These are phyloP conservation scores for Jacaranda copaia DNA, from an alignment of 257 asterid species.

Conservation along the genomic window DNA sequence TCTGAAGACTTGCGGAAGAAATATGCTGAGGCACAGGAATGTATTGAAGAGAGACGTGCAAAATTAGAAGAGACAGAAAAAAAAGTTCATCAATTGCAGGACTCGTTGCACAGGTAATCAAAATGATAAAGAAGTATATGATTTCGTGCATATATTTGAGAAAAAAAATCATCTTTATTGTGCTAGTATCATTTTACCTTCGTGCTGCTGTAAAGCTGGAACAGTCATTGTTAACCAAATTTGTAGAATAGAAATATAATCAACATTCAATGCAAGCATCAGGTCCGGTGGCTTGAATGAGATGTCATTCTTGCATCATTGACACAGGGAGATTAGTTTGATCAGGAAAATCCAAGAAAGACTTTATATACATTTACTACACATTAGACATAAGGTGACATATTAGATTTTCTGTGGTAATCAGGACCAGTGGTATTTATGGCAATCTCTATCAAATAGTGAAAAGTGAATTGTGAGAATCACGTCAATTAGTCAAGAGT, in stretches of 20 bases:
- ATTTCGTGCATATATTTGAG: not conserved
- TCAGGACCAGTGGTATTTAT: too few species aligned
- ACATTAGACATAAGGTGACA: too few species aligned
- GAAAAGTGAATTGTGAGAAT: too few species aligned
- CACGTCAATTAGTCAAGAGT: too few species aligned
- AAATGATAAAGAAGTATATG: not conserved
- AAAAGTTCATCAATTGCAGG: slow-evolving; percentile 76
- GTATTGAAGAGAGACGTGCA: slow-evolving; percentile 64
- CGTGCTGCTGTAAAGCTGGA: slow-evolving; percentile 22
- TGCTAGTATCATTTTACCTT: slow-evolving; percentile 13
- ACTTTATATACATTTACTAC: too few species aligned
- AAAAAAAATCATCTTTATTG: slow-evolving; percentile 19
- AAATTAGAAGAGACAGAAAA: slow-evolving; percentile 86
- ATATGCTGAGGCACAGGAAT: slow-evolving; percentile 63
- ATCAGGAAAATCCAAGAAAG: too few species aligned
- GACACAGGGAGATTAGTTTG: too few species aligned
- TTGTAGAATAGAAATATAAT: slow-evolving; percentile 2
- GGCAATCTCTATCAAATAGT: too few species aligned
- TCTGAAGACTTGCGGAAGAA: slow-evolving; percentile 65
- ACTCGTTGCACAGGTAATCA: slow-evolving; percentile 78
- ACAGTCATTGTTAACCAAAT: slow-evolving; percentile 9
- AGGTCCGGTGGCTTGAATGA: slow-evolving; percentile 22
- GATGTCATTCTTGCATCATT: slow-evolving; percentile 28
- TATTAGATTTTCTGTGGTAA: too few species aligned
- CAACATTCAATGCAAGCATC: slow-evolving; percentile 10